Evolutionary conservation across 257 asterid species (phyloP), one percentile per base, ranked within the genome.

Genomic region (Paulownia fortunei): DNA sequence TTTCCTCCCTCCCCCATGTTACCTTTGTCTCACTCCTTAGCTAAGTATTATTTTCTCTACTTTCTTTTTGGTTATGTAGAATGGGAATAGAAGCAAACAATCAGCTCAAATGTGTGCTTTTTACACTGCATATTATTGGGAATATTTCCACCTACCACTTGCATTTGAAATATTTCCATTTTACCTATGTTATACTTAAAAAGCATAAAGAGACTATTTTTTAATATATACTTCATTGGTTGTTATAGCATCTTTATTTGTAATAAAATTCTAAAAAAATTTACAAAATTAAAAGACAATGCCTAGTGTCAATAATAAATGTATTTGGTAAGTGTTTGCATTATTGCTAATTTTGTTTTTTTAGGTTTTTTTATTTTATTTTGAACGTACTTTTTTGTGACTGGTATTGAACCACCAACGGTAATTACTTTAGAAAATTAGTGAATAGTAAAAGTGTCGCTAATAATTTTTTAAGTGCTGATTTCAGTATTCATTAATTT

Each of bases 1-100:
- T 72, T 71, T 72, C 61, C 49, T 79, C 67, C 19, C 71, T 77
- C 54, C 77, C 75, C 82, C 84, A 83, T 80, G 84, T 76, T 83
- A 80, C 82, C 58, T 70, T 78, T 79, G 72, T 74, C n/a, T n/a
- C 80, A 37, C 71, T 68, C 26, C 54, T 62, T 73, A 19, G 19
- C 44, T 7, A 30, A 21, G 23, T 30, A 19, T 56, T 60, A 46
- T 27, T 76, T 70, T 75, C 69, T 19, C 21, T 39, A 52, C 26
- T 52, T 32, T 62, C 13, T n/a, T 32, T 32, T 55, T 44, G 52
- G 52, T 44, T 3, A 21, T 30, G 55, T 72, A 63, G 23, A 55
- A 55, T 54, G 9, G 49, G 54, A 58, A 69, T 47, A 30, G 67
- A 37, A 32, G 23, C 46, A 44, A 47, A 51, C 46, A 51, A 30